Percentiles rank a stretch among this genome's conserved stretches.
Evolutionary conservation across 768 basidiomycete genomes (phyloP).

Genomic region (Mycena filopes): DNA sequence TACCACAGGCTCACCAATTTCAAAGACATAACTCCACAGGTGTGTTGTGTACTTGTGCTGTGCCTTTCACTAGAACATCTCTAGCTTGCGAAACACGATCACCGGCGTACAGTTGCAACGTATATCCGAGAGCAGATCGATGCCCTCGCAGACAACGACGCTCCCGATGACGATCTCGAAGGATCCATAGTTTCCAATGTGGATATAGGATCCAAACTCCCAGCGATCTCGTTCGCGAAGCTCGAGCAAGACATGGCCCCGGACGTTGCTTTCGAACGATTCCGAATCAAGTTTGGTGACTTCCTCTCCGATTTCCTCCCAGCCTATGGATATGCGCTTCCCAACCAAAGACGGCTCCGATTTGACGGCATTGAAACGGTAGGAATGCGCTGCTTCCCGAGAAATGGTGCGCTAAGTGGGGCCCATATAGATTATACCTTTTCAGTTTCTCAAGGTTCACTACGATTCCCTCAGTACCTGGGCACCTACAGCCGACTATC

Average conservation of each 20-base stretch:
- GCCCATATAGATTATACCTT: not conserved
- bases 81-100: conserved; percentile 19
- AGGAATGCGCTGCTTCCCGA: too few species aligned
- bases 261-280: not conserved
- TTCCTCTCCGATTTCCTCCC: not conserved
- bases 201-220: not conserved
- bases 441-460: conserved; percentile 29
- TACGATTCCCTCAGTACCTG: conserved; percentile 33
- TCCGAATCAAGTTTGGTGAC: not conserved
- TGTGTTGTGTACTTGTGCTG: too few species aligned
- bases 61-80: too few species aligned
- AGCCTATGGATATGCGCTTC: not conserved
- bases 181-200: not conserved
- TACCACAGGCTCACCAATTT: conserved; percentile 45
- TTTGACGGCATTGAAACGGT: too few species aligned
- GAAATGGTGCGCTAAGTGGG: not conserved
- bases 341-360: not conserved
- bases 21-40: conserved; percentile 45
- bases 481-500: conserved; percentile 25
- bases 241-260: not conserved
- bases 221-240: not conserved
- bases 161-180: not conserved
- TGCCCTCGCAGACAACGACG: not conserved
- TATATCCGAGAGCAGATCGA: conserved; percentile 9
- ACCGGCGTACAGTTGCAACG: not conserved